These are phyloP conservation scores for Colletotrichum sp. DNA, from an alignment of 2,329 filamentous ascomycete species.

Conservation along the genomic window DNA sequence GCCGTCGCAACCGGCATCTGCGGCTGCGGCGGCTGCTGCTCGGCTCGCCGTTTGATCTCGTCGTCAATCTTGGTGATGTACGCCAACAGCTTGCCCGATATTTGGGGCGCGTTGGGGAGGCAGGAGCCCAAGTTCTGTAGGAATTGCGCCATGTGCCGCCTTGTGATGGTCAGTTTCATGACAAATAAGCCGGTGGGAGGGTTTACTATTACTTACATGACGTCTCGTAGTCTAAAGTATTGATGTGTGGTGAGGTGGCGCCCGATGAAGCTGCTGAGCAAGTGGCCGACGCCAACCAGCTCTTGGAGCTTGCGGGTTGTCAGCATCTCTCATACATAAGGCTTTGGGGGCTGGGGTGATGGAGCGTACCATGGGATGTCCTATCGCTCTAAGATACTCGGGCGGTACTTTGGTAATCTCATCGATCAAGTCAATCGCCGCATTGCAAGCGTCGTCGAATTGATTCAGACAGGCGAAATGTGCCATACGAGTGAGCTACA, in stretches of 20 bases:
- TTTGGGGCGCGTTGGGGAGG: constrained; percentile 17
- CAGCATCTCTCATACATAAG: not conserved
- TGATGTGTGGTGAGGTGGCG: constrained; percentile 13
- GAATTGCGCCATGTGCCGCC: constrained; percentile 17
- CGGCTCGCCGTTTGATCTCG: not conserved
- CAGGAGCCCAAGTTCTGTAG: constrained; percentile 18
- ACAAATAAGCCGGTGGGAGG: not conserved
- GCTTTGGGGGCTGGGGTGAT: too few species aligned
- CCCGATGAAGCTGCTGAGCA: constrained; percentile 23
- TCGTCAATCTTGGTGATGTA: constrained; percentile 22
- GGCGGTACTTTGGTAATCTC: constrained; percentile 19
- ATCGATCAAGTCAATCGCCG: constrained; percentile 14
- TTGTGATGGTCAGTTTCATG: not conserved
- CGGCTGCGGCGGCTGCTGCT: not conserved
- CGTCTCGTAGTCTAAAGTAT: constrained; percentile 16
- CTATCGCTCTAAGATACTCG: constrained; percentile 21
- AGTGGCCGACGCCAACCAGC: constrained; percentile 20
- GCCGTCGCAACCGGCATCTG: not conserved
- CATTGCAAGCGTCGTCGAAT: constrained; percentile 19
- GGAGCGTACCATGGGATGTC: constrained; percentile 16
- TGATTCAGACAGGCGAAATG: constrained; percentile 21
- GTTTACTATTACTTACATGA: not conserved
- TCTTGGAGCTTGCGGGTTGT: constrained; percentile 15
- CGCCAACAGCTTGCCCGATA: constrained; percentile 10
- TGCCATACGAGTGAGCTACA: constrained; percentile 18